Base-by-base conservation (phyloP, 805 yeast genomes). In the Starmerella bombicola region DNA sequence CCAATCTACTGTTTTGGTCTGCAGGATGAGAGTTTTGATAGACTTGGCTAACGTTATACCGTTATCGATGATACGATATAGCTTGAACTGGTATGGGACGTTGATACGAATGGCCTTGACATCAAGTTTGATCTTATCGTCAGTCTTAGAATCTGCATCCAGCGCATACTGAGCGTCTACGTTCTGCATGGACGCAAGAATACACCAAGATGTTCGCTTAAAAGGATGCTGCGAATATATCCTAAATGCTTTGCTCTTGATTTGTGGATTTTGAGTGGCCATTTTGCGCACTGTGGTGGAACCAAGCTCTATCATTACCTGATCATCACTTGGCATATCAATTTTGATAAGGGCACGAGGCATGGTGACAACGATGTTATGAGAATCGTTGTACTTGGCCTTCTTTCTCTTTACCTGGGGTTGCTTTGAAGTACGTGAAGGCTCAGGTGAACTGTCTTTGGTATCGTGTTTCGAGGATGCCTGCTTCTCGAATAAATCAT, bases 51-150 rank as follows among this genome's bases (percentile, higher is more conserved):
- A 61, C 0, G 84, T 75, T 16, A 82, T 69, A 13, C 80, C 62
- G 51, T 80, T 80, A 52, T 86, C 95, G 52, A 86, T 74, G n/a
- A 86, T 69, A 19, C 76, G 71, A 60, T 81, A 82, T 40, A 82
- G 74, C 38, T 80, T 66, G 55, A 81, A 81, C 40, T 75, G 74
- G 56, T 78, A 73, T 0, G 96, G 95, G 37, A 84, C 53, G 20
- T 57, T 59, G 40, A 66, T 39, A 10, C 63, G 50, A 42, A 65
- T 34, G 3, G 57, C 60, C 7, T 55, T 60, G n/a, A 59, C 47
- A 13, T 54, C 52, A 26, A 63, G 41, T 2, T 41, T 21, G 18
- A 60, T 43, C 25, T 50, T 41, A 20, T 46, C 48, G 10, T 30
- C n/a, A 8, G 21, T 20, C 8, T 17, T 42, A 25, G 30, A 42